phyloP scores from a whole-genome alignment of 768 basidiomycete species.

The Xerocomus spinulosus region DNA sequence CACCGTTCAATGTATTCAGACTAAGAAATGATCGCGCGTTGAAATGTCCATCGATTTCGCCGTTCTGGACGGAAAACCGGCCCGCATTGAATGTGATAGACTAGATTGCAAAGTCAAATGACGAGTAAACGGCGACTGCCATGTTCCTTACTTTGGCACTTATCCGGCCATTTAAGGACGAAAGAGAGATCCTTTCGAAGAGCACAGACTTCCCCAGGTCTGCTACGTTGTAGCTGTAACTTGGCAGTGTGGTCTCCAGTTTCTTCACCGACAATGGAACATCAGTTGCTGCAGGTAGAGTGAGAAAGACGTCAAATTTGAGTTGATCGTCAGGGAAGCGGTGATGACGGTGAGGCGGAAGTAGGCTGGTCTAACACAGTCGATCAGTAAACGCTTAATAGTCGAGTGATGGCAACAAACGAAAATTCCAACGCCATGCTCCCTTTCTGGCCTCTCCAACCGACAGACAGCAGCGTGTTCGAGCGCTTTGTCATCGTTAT shows the following conservation, averaged over 20 bases:
- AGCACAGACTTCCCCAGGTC: conserved; percentile 31
- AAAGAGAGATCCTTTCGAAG: conserved; percentile 36
- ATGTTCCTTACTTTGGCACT: conserved; percentile 28
- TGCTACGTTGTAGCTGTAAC: conserved; percentile 36
- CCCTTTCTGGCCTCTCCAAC: conserved; percentile 20
- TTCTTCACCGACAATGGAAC: conserved; percentile 33
- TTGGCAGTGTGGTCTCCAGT: conserved; percentile 41
- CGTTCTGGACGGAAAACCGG: conserved; percentile 38
- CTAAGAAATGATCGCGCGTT: conserved; percentile 33
- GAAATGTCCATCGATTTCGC: conserved; percentile 43
- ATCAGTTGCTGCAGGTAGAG: conserved; percentile 32
- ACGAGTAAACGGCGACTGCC: not conserved
- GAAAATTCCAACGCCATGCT: conserved; percentile 32
- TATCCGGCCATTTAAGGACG: conserved; percentile 35
- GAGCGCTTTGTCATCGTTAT: conserved; percentile 13
- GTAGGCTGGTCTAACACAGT: conserved; percentile 31
- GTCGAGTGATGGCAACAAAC: conserved; percentile 17
- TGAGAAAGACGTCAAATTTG: conserved; percentile 34
- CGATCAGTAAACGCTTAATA: not conserved
- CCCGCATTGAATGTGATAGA: conserved; percentile 28
- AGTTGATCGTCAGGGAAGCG: conserved; percentile 15
- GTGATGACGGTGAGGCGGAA: not conserved
- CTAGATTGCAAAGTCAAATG: conserved; percentile 20
- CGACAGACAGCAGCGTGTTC: conserved; percentile 28
- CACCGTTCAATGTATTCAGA: conserved; percentile 37